Evolutionary conservation across 192 early-diverging fungal genomes (phyloP).

Genomic region (Backusella psychrophila): DNA sequence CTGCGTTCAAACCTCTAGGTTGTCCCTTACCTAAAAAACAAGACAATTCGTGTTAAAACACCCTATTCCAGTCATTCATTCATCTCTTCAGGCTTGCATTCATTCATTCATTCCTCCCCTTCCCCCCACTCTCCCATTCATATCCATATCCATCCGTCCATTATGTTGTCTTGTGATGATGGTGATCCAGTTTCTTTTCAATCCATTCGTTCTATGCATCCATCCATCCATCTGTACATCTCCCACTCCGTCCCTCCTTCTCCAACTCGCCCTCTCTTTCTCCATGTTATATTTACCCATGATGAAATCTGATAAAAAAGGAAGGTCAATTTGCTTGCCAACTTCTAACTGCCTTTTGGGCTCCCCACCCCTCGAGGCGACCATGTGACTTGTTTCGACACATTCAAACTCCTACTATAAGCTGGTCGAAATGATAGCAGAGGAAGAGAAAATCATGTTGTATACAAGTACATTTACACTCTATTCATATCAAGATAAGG

Average conservation of each 20-base stretch:
- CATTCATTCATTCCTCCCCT: neutral
- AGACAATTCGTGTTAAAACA: neutral
- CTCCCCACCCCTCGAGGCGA: neutral
- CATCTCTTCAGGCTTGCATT: neutral
- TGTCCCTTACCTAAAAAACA: constrained; percentile 64
- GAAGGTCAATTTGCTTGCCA: constrained; percentile 19
- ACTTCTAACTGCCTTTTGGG: constrained; percentile 12
- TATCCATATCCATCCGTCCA: too few relatives aligned
- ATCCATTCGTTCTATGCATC: neutral
- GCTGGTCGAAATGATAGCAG: too few relatives aligned
- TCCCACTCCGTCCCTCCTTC: neutral
- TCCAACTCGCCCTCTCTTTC: neutral
- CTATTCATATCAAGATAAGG: too few relatives aligned
- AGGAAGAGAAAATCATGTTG: too few relatives aligned
- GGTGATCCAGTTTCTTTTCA: neutral
- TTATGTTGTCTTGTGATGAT: too few relatives aligned
- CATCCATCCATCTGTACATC: constrained; percentile 2
- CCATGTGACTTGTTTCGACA: neutral
- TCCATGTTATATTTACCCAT: constrained; percentile 17
- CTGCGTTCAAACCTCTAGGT: constrained; percentile 96
- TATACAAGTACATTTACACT: too few relatives aligned
- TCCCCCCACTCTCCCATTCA: neutral
- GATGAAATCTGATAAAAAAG: constrained; percentile 29
- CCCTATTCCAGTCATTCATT: neutral
- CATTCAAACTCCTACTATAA: neutral